phyloP scores from a whole-genome alignment of 352 stramenopile genomes.

The Lagenidium giganteum region DNA sequence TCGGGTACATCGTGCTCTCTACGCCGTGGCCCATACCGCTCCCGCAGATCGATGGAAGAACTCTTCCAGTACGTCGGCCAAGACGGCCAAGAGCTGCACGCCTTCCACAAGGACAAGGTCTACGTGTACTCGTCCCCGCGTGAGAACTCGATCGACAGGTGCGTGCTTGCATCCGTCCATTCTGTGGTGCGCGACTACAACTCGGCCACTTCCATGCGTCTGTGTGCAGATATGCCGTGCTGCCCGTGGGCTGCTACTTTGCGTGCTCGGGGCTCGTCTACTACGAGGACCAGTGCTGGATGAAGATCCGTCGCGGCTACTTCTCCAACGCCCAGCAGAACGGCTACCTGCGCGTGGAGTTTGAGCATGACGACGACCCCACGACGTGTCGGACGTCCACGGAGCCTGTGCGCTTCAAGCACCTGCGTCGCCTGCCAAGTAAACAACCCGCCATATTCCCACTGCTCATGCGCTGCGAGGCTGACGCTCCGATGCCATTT shows the following conservation, averaged over 20 bases:
- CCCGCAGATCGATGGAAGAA: slow-evolving; percentile 47
- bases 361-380: slow-evolving; percentile 23
- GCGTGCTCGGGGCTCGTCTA: slow-evolving; percentile 35
- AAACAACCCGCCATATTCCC: neutral
- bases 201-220: neutral
- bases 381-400: slow-evolving; percentile 5
- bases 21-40: slow-evolving; percentile 19
- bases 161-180: slow-evolving; percentile 4
- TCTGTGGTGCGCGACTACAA: no score
- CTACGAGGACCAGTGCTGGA: slow-evolving; percentile 49
- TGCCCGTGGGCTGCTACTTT: slow-evolving; percentile 48
- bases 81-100: no score
- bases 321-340: slow-evolving; percentile 60
- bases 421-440: slow-evolving; percentile 41
- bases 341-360: slow-evolving; percentile 51
- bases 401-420: slow-evolving; percentile 30
- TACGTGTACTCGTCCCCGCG: slow-evolving; percentile 48
- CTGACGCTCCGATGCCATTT: neutral
- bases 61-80: slow-evolving; percentile 70
- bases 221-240: slow-evolving; percentile 27
- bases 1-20: no score
- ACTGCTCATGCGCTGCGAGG: neutral
- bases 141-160: slow-evolving; percentile 36
- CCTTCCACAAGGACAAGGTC: slow-evolving; percentile 31
- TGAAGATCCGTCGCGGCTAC: slow-evolving; percentile 58